phyloP scores from a whole-genome alignment of 2,329 filamentous ascomycete species.

The Penicillium polonicum region DNA sequence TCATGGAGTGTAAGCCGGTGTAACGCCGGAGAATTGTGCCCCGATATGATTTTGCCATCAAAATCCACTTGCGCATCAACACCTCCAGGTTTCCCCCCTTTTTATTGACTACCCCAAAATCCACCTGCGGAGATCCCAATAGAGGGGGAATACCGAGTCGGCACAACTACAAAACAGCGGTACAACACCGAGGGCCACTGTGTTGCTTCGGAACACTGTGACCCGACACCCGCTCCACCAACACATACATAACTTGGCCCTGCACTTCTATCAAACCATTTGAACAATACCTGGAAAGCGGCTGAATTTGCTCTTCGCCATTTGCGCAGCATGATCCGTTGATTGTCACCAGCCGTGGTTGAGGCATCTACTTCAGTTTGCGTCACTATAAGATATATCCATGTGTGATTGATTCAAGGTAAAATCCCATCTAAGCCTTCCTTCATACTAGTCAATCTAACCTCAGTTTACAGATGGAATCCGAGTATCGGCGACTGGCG shows the following conservation, averaged over 20 bases:
- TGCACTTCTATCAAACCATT: too few species aligned
- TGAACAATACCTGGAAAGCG: background rate
- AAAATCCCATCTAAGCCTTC: background rate
- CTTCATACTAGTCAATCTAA: background rate
- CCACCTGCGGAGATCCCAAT: background rate
- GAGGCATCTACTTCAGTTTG: slow-evolving; percentile 1
- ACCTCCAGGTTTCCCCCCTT: background rate
- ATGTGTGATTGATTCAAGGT: slow-evolving; percentile 7
- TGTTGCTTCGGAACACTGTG: slow-evolving; percentile 29
- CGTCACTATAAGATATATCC: background rate
- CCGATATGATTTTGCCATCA: background rate
- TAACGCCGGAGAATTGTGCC: slow-evolving; percentile 1
- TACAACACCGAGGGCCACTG: slow-evolving; percentile 13
- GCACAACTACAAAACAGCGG: slow-evolving; percentile 12
- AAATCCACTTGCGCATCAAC: background rate
- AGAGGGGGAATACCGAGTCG: slow-evolving; percentile 6
- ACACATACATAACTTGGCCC: slow-evolving; percentile 11
- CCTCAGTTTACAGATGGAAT: slow-evolving; percentile 20
- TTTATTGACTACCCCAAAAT: background rate
- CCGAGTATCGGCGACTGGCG: slow-evolving; percentile 23
- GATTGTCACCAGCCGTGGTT: slow-evolving; percentile 2
- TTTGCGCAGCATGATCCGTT: slow-evolving; percentile 5
- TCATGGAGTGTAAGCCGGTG: background rate
- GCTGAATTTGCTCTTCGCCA: background rate
- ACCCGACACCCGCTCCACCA: slow-evolving; percentile 22